These are phyloP conservation scores for Salicornia ramosissima DNA, from an alignment of 148 eudicot genomes.

Conservation along the genomic window DNA sequence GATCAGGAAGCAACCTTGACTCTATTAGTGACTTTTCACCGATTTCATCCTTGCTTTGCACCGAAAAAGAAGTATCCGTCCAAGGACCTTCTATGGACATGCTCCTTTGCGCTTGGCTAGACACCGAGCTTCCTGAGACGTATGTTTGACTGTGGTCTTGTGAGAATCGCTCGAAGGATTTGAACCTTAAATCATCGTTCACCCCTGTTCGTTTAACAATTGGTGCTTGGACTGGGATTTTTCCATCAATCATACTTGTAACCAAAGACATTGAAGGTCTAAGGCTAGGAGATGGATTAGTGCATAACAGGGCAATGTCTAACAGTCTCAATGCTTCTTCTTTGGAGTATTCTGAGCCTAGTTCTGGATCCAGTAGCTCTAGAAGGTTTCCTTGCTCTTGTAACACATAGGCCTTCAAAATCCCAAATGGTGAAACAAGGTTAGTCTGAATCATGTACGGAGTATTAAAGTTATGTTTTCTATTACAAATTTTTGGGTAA, in stretches of 20 bases:
- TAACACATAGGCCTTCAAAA: conserved; percentile 68
- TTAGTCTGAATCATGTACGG: not conserved
- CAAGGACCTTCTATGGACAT: conserved; percentile 45
- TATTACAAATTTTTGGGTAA: no score
- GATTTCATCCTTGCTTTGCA: conserved; percentile 27
- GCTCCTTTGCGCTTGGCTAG: conserved; percentile 36
- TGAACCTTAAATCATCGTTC: conserved; percentile 42
- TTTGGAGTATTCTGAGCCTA: conserved; percentile 47
- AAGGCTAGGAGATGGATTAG: conserved; percentile 65
- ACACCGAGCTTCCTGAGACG: conserved; percentile 33
- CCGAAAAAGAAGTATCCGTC: conserved; percentile 39
- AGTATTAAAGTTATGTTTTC: no score
- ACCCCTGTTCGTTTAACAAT: conserved; percentile 29
- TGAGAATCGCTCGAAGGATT: conserved; percentile 42
- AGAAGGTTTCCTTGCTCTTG: conserved; percentile 85
- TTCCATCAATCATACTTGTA: conserved; percentile 62
- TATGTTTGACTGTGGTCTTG: conserved; percentile 42
- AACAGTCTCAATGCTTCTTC: conserved; percentile 52
- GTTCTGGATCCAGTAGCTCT: conserved; percentile 68
- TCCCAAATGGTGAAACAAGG: not conserved
- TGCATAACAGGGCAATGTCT: conserved; percentile 54
- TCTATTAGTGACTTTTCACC: conserved; percentile 11
- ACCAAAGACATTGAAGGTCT: conserved; percentile 77
- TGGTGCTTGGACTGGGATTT: conserved; percentile 54
- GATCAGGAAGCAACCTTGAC: conserved; percentile 27